Conservation (phyloP, 257 asterid genomes). For the Primulina huaijiensis region DNA sequence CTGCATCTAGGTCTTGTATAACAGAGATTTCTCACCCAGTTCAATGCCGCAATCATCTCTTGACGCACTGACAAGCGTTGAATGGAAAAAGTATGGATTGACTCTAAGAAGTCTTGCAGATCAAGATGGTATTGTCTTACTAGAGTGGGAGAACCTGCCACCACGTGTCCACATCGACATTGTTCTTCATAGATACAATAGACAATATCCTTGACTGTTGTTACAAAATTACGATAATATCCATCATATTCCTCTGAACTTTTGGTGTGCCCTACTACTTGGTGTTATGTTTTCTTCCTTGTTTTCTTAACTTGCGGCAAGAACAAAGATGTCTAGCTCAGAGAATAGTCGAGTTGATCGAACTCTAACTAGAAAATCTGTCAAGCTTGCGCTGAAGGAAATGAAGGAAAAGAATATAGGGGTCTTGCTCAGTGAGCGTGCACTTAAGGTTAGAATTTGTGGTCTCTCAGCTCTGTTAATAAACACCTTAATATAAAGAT, state of each 20-base stretch:
- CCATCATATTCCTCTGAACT: constrained; percentile 9
- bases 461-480: background rate
- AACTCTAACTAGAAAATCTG: constrained; percentile 60
- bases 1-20: constrained; percentile 55
- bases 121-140: constrained; percentile 47
- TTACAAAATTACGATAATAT: constrained; percentile 11
- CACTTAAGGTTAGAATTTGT: constrained; percentile 58
- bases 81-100: constrained; percentile 81
- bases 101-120: constrained; percentile 49
- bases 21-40: constrained; percentile 69
- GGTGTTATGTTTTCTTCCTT: background rate
- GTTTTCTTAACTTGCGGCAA: constrained; percentile 51
- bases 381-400: constrained; percentile 66
- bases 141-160: constrained; percentile 86
- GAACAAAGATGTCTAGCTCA: constrained; percentile 31
- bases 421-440: constrained; percentile 68
- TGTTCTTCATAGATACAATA: constrained; percentile 57
- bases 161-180: constrained; percentile 59
- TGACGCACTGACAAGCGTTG: constrained; percentile 63
- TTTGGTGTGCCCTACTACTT: constrained; percentile 5
- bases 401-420: constrained; percentile 69
- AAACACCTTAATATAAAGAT: constrained; percentile 4
- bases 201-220: constrained; percentile 58
- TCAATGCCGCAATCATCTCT: constrained; percentile 51
- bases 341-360: constrained; percentile 35